Base-by-base conservation (phyloP, 2,329 filamentous ascomycete species). In the Pleurostoma richardsiae region DNA sequence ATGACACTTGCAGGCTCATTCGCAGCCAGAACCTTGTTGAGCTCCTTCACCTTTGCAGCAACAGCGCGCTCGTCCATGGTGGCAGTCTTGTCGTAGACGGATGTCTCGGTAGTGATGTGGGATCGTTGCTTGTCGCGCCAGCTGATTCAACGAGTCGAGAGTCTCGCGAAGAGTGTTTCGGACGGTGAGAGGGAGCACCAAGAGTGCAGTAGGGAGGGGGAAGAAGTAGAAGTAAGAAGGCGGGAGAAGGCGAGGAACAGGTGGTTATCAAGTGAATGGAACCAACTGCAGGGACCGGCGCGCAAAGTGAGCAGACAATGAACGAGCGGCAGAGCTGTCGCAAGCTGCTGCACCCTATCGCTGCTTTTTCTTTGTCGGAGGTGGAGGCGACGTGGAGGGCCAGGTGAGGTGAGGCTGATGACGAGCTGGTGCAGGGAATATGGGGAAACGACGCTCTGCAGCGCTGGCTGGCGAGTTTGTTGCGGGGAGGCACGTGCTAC, bases 1-100 rank as follows among this genome's bases (percentile, higher is more conserved):
- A 95, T 79, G 50, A 81, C 86, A 39, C 83, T 69, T 29, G 88
- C 62, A 4, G 90, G 82, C 59, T 95, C 88, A 60, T 88, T 88
- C 47, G 83, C 82, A 41, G 76, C 73, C 40, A 88, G 76, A 28
- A 89, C 88, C 71, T 95, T 96, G 57, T 79, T 81, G 60, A 97
- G 79, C 61, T 85, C 82, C 70, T 88, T 86, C 60, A 90, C 83
- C 67, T 83, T 84, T 19, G 19, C 19, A 19, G 19, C 19, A 19
- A 19, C 19, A 19, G 19, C 19, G 19, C 19, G 19, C 59, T 83
- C 72, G 58, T 85, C 81, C 46, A 96, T 86, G 62, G 19, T 19
- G 19, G 19, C 19, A 19, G 92, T 88, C 68, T 89, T 88, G 60
- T 84, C 80, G 59, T 95, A 86, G 86, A 95, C 8, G 33, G 33